phyloP scores from a whole-genome alignment of 176 grass and related monocot species.

The Pontederia crassipes region DNA sequence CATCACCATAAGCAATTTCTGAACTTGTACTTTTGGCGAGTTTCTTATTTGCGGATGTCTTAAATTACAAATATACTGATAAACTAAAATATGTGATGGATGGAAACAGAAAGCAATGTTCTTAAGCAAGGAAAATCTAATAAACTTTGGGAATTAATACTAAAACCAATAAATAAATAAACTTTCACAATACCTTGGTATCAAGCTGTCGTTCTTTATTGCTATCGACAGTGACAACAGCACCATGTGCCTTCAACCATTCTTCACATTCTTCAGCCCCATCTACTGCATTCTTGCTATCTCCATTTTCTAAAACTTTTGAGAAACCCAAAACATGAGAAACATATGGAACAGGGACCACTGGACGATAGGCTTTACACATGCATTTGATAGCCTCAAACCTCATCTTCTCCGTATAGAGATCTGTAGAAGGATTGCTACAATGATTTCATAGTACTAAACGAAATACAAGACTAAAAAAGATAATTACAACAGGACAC shows the following conservation, averaged over 20 bases:
- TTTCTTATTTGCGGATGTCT: too few species aligned
- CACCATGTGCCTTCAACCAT: conserved; percentile 91
- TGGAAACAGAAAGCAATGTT: too few species aligned
- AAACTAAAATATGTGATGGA: too few species aligned
- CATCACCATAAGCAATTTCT: too few species aligned
- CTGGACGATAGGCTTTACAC: conserved; percentile 70
- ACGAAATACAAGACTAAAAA: neutral
- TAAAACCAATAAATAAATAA: neutral
- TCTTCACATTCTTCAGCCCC: conserved; percentile 57
- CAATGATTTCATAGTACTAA: conserved; percentile 14
- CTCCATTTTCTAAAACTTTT: conserved; percentile 23
- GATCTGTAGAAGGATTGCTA: conserved; percentile 40
- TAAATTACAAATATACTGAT: too few species aligned
- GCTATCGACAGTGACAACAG: conserved; percentile 41
- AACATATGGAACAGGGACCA: conserved; percentile 54
- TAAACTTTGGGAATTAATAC: too few species aligned
- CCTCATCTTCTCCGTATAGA: conserved; percentile 71
- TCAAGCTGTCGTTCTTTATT: conserved; percentile 69
- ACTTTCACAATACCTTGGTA: conserved; percentile 50
- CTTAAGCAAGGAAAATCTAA: too few species aligned
- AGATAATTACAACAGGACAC: neutral
- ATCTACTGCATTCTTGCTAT: conserved; percentile 26
- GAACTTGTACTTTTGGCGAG: too few species aligned
- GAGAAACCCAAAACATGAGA: conserved; percentile 66
- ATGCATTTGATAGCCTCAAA: conserved; percentile 90